Percentiles rank a stretch among this genome's conserved stretches.
These are phyloP conservation scores for Arbutus unedo DNA, from an alignment of 148 eudicot species.

Conservation along the genomic window DNA sequence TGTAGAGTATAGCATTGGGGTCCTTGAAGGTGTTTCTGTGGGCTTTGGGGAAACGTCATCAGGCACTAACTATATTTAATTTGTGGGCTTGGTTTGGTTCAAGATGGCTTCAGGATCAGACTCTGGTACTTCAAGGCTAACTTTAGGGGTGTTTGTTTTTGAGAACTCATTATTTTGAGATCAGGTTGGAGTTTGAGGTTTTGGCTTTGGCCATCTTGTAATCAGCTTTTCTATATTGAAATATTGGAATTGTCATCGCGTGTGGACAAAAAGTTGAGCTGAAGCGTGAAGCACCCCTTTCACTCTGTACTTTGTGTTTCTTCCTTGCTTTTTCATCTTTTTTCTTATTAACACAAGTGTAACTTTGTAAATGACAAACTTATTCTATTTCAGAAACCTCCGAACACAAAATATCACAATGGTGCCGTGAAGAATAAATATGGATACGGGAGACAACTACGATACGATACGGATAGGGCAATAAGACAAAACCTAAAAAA, in stretches of 20 bases:
- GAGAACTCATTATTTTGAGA: neutral
- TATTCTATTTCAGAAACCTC: neutral
- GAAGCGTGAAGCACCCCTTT: neutral
- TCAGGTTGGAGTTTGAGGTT: neutral
- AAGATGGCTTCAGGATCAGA: neutral
- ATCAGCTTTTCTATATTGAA: neutral
- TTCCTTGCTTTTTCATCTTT: neutral
- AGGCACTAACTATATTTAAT: neutral
- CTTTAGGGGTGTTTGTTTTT: neutral
- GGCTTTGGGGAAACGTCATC: neutral
- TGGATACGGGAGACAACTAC: too few species aligned
- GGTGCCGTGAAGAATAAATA: too few species aligned
- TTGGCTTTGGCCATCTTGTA: slow-evolving; percentile 4
- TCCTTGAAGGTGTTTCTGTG: neutral
- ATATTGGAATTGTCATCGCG: neutral
- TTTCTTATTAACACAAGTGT: neutral
- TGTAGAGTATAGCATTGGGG: neutral
- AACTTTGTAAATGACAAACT: neutral
- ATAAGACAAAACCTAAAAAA: too few species aligned
- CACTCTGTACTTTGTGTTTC: neutral
- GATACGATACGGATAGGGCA: too few species aligned
- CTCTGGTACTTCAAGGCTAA: neutral
- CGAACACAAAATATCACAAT: neutral
- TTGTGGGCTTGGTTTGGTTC: neutral
- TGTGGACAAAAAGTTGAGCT: neutral